A percentile compares a stretch with the other conserved stretches of the same genome.
Evolutionary conservation across 2,329 filamentous ascomycete genomes (phyloP).

Genomic region (Hymenoscyphus linearis): DNA sequence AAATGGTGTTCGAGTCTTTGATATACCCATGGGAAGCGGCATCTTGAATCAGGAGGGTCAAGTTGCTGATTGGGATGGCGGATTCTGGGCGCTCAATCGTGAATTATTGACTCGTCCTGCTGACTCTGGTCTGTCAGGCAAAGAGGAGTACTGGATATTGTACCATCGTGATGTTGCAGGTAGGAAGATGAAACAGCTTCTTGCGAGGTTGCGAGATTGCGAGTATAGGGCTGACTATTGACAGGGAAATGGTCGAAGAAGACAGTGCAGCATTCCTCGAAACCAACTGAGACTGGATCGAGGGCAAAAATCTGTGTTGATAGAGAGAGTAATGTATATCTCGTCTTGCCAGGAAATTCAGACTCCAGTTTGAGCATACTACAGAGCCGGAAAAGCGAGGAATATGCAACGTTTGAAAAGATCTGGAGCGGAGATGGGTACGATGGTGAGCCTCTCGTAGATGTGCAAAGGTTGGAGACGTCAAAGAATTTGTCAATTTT

Average conservation of each 20-base stretch:
- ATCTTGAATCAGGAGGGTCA: slow-evolving; percentile 27
- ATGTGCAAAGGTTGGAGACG: slow-evolving; percentile 19
- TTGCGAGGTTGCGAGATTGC: not conserved
- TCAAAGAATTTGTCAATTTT: slow-evolving; percentile 23
- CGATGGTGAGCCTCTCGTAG: slow-evolving; percentile 25
- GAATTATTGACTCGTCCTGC: slow-evolving; percentile 11
- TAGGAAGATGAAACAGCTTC: slow-evolving; percentile 1
- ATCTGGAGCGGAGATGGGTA: slow-evolving; percentile 22
- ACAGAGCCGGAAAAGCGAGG: slow-evolving; percentile 7
- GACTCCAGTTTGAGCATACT: slow-evolving; percentile 23
- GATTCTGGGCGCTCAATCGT: slow-evolving; percentile 24
- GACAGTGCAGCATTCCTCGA: slow-evolving; percentile 7
- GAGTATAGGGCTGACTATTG: not conserved
- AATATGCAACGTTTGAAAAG: slow-evolving; percentile 8
- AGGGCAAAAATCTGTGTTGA: slow-evolving; percentile 23
- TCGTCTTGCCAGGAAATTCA: slow-evolving; percentile 23
- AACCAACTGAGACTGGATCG: slow-evolving; percentile 20
- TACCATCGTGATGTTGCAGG: slow-evolving; percentile 19
- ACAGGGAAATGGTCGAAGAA: slow-evolving; percentile 20
- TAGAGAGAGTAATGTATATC: slow-evolving; percentile 6
- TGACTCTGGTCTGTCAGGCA: not conserved
- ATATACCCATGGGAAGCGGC: slow-evolving; percentile 24
- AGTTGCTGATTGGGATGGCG: slow-evolving; percentile 19
- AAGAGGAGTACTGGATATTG: slow-evolving; percentile 21
- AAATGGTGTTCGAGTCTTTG: slow-evolving; percentile 19